These are phyloP conservation scores for Ustilago lituana DNA, from an alignment of 1,284 basidiomycete species.

Conservation along the genomic window DNA sequence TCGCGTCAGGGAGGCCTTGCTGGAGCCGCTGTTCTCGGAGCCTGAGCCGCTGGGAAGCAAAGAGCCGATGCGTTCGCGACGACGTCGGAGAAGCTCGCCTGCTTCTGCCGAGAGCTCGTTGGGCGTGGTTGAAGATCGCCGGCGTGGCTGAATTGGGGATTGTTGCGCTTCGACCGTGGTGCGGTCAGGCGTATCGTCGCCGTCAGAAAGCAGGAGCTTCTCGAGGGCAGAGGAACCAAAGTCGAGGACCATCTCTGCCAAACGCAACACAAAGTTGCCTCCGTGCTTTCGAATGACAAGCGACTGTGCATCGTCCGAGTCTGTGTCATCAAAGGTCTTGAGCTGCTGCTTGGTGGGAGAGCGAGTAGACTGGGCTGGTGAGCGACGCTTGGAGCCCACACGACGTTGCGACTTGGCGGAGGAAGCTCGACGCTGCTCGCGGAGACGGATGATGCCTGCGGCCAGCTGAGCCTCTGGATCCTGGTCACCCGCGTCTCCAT, in stretches of 20 bases:
- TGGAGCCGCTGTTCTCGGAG: background rate
- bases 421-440: conserved; percentile 22
- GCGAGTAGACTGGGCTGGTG: background rate
- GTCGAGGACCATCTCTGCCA: conserved; percentile 44
- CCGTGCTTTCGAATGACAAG: conserved; percentile 28
- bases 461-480: conserved; percentile 60
- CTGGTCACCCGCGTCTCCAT: conserved; percentile 56
- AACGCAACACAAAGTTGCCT: conserved; percentile 34
- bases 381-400: conserved; percentile 11
- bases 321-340: conserved; percentile 8
- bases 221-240: conserved; percentile 40
- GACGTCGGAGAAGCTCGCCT: conserved; percentile 28
- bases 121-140: conserved; percentile 32
- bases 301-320: conserved; percentile 35
- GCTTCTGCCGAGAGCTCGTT: conserved; percentile 35
- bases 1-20: conserved; percentile 13
- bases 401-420: conserved; percentile 15
- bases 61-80: conserved; percentile 25
- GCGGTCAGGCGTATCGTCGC: conserved; percentile 1
- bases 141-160: conserved; percentile 21
- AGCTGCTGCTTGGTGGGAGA: conserved; percentile 3
- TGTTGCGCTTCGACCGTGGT: background rate
- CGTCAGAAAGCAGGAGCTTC: conserved; percentile 15
- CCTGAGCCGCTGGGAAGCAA: conserved; percentile 7
- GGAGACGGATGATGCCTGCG: conserved; percentile 43